Base-by-base conservation (phyloP, 257 asterid species). In the Primulina eburnea region DNA sequence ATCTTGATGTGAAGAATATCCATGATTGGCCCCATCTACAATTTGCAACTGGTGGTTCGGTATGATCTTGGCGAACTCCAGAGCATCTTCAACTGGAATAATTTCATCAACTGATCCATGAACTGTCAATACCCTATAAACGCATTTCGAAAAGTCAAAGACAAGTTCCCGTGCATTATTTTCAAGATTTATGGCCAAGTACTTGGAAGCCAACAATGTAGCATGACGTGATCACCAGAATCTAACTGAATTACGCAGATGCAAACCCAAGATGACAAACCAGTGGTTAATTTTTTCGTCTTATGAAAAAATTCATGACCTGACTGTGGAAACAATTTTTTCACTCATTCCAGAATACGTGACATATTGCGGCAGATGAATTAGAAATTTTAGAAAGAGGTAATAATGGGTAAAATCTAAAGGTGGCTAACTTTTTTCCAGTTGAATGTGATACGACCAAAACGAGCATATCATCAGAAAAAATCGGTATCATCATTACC, bases 101-200 rank as follows among this genome's bases (percentile, higher is more conserved):
- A 83, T 29, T 64, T 77, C 84, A 64, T 90, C 96, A 2, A 70
- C 86, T 6, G 92, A 82, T 38, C 96, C 96, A 62, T 90, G 96
- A 43, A 88, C 87, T 0, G 92, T 86, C 72, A 86, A 70, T 50
- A 90, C 91, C 84, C 96, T 88, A 76, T 29, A 60, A 16, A 76
- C 28, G 29, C 60, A 67, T 28, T 63, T 63, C 12, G 16, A 60
- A 60, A 33, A 35, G 38, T 71, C n/a, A n/a, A n/a, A 28, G 32
- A 9, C 14, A 12, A 0, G 29, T 69, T 60, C 47, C 40, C 11
- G 1, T 9, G 20, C 62, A 8, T 59, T 4, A 6, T 6, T 33
- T 55, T 17, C 16, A 24, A 6, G 33, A 59, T 60, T 26, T 16
- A 38, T 14, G 33, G 33, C 26, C 60, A 35, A 26, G 28, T 9